These are phyloP conservation scores for Colletotrichum sp. DNA, from an alignment of 2,329 filamentous ascomycete species.

Conservation along the genomic window DNA sequence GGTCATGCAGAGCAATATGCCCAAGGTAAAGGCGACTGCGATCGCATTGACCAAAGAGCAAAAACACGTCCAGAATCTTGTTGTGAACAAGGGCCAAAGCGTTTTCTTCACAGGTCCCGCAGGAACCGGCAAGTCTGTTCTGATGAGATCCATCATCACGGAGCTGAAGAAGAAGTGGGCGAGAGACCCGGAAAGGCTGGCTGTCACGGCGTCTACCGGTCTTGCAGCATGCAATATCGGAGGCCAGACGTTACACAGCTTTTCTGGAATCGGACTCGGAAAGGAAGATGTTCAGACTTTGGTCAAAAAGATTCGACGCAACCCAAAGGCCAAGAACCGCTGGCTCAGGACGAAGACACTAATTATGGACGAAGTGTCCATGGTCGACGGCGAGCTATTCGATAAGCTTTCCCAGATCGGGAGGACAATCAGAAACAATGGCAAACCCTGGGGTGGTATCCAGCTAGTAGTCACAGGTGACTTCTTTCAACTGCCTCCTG, in stretches of 20 bases:
- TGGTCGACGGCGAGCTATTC: conserved; percentile 97
- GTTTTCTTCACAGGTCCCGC: conserved; percentile 99
- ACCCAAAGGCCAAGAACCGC: conserved; percentile 84
- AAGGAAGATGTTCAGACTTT: conserved; percentile 84
- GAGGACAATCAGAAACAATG: conserved; percentile 85
- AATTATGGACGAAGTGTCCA: conserved; percentile 94
- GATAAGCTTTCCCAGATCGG: conserved; percentile 94
- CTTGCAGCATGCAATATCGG: conserved; percentile 97
- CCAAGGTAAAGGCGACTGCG: conserved; percentile 47
- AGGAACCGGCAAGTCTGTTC: conserved; percentile 94
- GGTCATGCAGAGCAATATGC: conserved; percentile 36
- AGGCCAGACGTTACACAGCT: conserved; percentile 94
- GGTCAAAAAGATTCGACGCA: conserved; percentile 89
- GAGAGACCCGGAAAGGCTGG: conserved; percentile 81
- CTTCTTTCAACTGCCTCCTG: conserved; percentile 96
- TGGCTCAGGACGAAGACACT: conserved; percentile 91
- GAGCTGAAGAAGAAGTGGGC: conserved; percentile 78
- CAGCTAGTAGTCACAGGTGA: conserved; percentile 96
- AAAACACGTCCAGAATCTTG: conserved; percentile 80
- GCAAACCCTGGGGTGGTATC: conserved; percentile 92
- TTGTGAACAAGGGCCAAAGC: conserved; percentile 80
- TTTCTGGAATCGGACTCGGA: conserved; percentile 91
- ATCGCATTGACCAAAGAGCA: conserved; percentile 88
- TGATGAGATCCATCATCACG: conserved; percentile 90
- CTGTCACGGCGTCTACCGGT: conserved; percentile 94